These are phyloP conservation scores for Boechera retrofracta DNA, from an alignment of 345 rosid species.

Conservation along the genomic window DNA sequence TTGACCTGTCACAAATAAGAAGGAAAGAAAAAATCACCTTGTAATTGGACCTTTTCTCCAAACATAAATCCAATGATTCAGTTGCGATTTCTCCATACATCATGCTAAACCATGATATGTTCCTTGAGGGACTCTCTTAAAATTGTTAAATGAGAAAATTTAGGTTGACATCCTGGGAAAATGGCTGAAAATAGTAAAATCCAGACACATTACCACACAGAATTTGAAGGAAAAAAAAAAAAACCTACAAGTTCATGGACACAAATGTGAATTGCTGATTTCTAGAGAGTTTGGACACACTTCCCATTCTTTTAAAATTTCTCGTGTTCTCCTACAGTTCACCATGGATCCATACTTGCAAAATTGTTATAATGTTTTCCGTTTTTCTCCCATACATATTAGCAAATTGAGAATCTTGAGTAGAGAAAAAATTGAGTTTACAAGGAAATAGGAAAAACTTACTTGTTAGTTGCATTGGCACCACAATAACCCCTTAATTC, in stretches of 20 bases:
- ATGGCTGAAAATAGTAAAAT: background rate
- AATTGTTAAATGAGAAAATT: background rate
- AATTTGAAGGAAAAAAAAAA: background rate
- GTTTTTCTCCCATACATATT: background rate
- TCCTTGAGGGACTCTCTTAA: background rate
- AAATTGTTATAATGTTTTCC: background rate
- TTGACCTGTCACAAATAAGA: constrained; percentile 50
- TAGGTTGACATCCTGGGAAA: background rate
- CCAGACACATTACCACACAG: background rate
- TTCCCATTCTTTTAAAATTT: constrained; percentile 4
- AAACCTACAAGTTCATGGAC: background rate
- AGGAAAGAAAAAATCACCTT: background rate
- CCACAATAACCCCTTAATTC: constrained; percentile 65
- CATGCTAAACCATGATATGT: background rate
- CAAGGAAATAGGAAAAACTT: constrained; percentile 42
- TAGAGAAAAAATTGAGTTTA: background rate
- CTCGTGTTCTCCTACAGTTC: background rate
- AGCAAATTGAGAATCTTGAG: background rate
- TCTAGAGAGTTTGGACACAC: constrained; percentile 1
- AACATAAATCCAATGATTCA: background rate
- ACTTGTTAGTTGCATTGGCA: constrained; percentile 57
- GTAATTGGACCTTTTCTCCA: constrained; percentile 3
- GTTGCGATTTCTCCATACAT: background rate
- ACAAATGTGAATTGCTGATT: background rate
- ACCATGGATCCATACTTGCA: constrained; percentile 1